These are phyloP conservation scores for Marasmius sp. DNA, from an alignment of 1,284 basidiomycete species.

Conservation along the genomic window DNA sequence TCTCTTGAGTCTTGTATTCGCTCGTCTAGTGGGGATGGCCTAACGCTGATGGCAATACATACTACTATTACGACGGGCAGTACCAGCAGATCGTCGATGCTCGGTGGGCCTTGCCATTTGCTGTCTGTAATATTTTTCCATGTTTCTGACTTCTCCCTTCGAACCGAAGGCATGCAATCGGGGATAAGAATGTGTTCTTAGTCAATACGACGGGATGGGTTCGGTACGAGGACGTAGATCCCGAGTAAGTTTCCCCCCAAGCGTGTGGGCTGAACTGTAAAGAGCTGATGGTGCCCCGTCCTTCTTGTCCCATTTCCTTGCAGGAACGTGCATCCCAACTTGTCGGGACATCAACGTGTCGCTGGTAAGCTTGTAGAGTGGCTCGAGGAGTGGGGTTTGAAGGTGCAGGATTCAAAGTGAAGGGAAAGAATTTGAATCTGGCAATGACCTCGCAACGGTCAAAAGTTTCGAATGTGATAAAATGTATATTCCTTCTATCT, in stretches of 20 bases:
- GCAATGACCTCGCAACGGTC: too few species aligned
- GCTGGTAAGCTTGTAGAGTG: not conserved
- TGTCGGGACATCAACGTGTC: not conserved
- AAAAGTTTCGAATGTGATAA: too few species aligned
- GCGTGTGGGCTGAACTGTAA: too few species aligned
- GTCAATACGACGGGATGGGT: constrained; percentile 63
- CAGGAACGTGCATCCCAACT: not conserved
- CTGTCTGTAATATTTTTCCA: not conserved
- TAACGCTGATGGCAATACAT: constrained; percentile 42
- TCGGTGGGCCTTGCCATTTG: constrained; percentile 29
- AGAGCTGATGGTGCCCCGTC: not conserved
- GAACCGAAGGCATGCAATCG: constrained; percentile 29
- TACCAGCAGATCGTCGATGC: constrained; percentile 45
- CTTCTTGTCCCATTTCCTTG: not conserved
- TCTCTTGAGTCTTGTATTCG: not conserved
- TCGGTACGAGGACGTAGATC: constrained; percentile 49
- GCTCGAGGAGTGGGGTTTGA: not conserved
- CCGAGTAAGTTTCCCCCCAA: constrained; percentile 33
- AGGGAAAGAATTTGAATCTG: too few species aligned
- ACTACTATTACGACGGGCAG: constrained; percentile 48
- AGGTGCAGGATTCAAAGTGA: not conserved
- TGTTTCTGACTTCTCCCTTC: constrained; percentile 13
- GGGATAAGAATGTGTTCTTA: constrained; percentile 50
- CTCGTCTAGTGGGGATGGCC: constrained; percentile 55
- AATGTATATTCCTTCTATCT: too few species aligned